Conservation (phyloP, 2,329 filamentous ascomycete genomes). For the Dactylellina parvicollis region DNA sequence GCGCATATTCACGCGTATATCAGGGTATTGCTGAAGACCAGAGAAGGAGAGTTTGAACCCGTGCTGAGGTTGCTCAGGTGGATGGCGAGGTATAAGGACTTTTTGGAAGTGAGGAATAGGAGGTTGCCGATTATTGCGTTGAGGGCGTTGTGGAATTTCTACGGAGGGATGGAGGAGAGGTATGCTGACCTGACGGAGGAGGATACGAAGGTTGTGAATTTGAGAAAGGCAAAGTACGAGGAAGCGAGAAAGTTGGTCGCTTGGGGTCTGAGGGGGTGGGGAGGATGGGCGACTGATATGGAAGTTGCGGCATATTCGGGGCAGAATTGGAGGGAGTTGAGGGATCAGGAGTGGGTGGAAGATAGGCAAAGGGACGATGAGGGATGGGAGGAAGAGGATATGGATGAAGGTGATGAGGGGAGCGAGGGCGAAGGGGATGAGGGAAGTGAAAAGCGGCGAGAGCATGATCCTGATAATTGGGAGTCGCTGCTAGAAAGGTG, state of each 20-base stretch:
- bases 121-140: constrained; percentile 46
- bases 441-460: background rate
- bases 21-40: constrained; percentile 26
- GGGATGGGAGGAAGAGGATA: constrained; percentile 20
- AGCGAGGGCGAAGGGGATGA: background rate
- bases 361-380: constrained; percentile 8
- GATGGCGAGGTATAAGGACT: constrained; percentile 35
- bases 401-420: constrained; percentile 17
- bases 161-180: background rate
- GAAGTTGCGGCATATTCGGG: constrained; percentile 48
- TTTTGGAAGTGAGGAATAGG: constrained; percentile 38
- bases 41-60: constrained; percentile 24
- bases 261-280: constrained; percentile 36
- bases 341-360: constrained; percentile 20
- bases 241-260: constrained; percentile 24
- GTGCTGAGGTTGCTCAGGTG: constrained; percentile 27
- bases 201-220: constrained; percentile 2
- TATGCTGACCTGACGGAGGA: background rate
- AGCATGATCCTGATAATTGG: background rate
- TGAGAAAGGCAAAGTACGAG: constrained; percentile 4
- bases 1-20: constrained; percentile 46
- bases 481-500: background rate
- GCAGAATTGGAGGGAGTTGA: constrained; percentile 44
- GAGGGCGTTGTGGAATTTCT: constrained; percentile 34
- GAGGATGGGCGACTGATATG: constrained; percentile 39